phyloP scores from a whole-genome alignment of 2,329 filamentous ascomycete species.

The Seiridium cupressi region DNA sequence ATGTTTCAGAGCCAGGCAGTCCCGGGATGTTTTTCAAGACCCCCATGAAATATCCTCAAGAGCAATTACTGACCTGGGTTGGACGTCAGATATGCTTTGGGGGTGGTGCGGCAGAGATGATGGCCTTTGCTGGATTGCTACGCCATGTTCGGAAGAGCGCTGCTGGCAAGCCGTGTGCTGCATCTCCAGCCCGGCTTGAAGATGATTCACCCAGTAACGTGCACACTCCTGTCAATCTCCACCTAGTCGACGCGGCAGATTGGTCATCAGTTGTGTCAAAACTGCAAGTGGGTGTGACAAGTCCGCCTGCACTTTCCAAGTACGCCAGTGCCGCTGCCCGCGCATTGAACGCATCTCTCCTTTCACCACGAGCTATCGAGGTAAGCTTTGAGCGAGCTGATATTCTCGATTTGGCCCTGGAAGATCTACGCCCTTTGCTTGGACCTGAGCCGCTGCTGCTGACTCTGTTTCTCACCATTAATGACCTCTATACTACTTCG shows the following conservation, averaged over 20 bases:
- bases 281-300: constrained; percentile 12
- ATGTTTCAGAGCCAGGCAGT: too few relatives aligned
- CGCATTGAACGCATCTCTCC: constrained; percentile 12
- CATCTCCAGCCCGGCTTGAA: background rate
- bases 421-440: constrained; percentile 12
- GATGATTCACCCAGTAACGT: background rate
- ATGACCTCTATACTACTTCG: constrained; percentile 16
- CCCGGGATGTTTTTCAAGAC: too few relatives aligned
- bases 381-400: constrained; percentile 11
- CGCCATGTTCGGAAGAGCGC: background rate
- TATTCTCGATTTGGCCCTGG: constrained; percentile 9
- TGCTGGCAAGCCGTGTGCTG: background rate
- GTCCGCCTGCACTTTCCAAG: constrained; percentile 15
- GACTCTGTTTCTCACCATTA: constrained; percentile 16
- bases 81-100: constrained; percentile 4
- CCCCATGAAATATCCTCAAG: too few relatives aligned
- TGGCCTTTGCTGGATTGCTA: constrained; percentile 10
- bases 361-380: constrained; percentile 10
- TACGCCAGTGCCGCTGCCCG: constrained; percentile 16
- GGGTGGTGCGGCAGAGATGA: constrained; percentile 15
- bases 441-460: constrained; percentile 10
- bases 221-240: constrained; percentile 8
- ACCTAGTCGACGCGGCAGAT: constrained; percentile 12
- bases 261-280: constrained; percentile 15
- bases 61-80: too few relatives aligned